A percentile compares a stretch with the other conserved stretches of the same genome.
phyloP scores from a whole-genome alignment of 192 early-diverging fungal genomes.

The Coemansia reversa region DNA sequence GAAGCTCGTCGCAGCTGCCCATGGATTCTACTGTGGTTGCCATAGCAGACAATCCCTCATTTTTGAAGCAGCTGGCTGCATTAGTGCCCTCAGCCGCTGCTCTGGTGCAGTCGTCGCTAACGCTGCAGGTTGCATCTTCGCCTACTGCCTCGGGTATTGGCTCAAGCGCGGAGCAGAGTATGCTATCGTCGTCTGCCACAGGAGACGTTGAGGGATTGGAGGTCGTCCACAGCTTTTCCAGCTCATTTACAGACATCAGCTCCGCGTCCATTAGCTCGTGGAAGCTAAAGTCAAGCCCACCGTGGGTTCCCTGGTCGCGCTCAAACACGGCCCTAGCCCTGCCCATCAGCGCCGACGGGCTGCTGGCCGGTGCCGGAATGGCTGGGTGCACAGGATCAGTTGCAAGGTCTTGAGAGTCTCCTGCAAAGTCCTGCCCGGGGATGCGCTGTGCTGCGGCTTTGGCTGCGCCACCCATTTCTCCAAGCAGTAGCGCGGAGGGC shows the following conservation, averaged over 20 bases:
- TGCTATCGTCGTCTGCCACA: conserved; percentile 4
- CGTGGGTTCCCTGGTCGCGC: background rate
- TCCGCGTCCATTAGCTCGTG: conserved; percentile 65
- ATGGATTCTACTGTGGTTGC: background rate
- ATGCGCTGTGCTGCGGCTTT: conserved; percentile 5
- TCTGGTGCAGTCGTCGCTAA: background rate
- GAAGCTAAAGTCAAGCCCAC: conserved; percentile 45
- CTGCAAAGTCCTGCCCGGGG: background rate
- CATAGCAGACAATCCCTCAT: background rate
- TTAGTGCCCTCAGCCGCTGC: background rate
- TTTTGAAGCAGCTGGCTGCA: conserved; percentile 6
- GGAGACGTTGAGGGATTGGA: conserved; percentile 20
- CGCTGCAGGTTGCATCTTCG: conserved; percentile 14
- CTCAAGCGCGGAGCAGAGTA: conserved; percentile 8
- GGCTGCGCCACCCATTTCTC: background rate
- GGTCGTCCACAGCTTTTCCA: conserved; percentile 58
- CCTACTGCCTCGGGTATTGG: conserved; percentile 31
- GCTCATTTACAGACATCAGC: conserved; percentile 62
- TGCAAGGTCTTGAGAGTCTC: background rate
- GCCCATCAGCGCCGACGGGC: background rate
- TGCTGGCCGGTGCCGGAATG: background rate
- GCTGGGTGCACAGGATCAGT: background rate
- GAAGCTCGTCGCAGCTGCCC: conserved; percentile 16
- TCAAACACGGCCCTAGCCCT: background rate
- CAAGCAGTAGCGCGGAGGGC: background rate